Evolutionary conservation across 2,329 filamentous ascomycete genomes (phyloP).

Genomic region (Epichloe baconii): DNA sequence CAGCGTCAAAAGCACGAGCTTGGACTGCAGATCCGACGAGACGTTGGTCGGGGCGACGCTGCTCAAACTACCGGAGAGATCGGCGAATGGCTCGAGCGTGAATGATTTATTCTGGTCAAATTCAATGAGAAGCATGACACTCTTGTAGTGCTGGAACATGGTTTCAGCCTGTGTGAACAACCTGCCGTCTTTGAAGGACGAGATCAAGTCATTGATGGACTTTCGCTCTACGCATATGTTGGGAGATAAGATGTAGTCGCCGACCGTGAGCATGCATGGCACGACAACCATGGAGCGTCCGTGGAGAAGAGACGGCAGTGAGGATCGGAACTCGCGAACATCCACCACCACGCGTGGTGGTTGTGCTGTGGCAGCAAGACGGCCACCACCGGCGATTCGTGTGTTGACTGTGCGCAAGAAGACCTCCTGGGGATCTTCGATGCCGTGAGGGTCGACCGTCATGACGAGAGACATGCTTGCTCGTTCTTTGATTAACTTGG

Average conservation of each 20-base stretch:
- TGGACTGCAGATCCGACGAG: slow-evolving; percentile 70
- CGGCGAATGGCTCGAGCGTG: slow-evolving; percentile 72
- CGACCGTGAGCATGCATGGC: slow-evolving; percentile 91
- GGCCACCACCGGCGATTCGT: slow-evolving; percentile 84
- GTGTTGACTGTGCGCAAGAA: slow-evolving; percentile 96
- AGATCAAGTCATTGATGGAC: slow-evolving; percentile 79
- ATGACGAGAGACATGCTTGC: slow-evolving; percentile 85
- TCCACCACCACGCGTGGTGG: slow-evolving; percentile 89
- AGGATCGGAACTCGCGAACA: slow-evolving; percentile 90
- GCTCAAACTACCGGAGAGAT: slow-evolving; percentile 46
- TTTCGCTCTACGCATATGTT: slow-evolving; percentile 91
- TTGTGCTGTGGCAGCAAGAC: slow-evolving; percentile 68
- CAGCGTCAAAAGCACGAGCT: slow-evolving; percentile 82
- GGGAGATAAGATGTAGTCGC: slow-evolving; percentile 88
- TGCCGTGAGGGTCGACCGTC: slow-evolving; percentile 53
- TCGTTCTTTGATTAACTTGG: slow-evolving; percentile 85
- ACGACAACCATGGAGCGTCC: slow-evolving; percentile 79
- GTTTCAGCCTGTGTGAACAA: slow-evolving; percentile 85
- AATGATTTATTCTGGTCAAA: slow-evolving; percentile 97
- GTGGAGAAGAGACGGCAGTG: slow-evolving; percentile 80
- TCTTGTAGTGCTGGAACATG: slow-evolving; percentile 89
- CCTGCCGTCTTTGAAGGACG: slow-evolving; percentile 81
- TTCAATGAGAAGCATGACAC: slow-evolving; percentile 85
- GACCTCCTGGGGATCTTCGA: slow-evolving; percentile 74
- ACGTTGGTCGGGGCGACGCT: slow-evolving; percentile 47